Evolutionary conservation across 2,329 filamentous ascomycete species (phyloP), one percentile per base, ranked within the genome.

Genomic region (Colletotrichum sp.): DNA sequence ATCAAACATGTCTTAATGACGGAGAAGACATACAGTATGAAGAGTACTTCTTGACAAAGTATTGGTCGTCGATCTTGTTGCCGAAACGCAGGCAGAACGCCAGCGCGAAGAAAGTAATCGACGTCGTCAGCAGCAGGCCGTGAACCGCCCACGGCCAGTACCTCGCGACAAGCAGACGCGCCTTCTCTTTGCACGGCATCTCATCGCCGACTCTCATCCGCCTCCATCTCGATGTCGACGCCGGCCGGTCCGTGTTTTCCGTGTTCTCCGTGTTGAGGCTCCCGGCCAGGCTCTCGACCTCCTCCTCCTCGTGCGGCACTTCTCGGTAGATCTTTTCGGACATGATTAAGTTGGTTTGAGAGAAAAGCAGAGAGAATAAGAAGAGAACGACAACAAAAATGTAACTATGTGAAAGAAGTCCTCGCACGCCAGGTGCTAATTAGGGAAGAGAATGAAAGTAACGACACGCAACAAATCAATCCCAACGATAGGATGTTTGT

Each of bases 141-240:
- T 88, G 87, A 10, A 79, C 82, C 26, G 87, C 77, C 86, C 86
- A 88, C 65, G 80, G 75, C 86, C 85, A 87, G 77, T 85, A 77
- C n/a, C 59, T 63, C 59, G 34, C 82, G 79, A 79, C 79, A 30
- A 82, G 44, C 30, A 69, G 80, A 12, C 76, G 73, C 6, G 69
- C 71, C 16, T 80, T 74, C 28, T 57, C 75, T 65, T 70, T 77
- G 69, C 79, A 82, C 62, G 75, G 71, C 76, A 76, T 79, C 72
- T 78, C 80, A 59, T 83, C 80, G n/a, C 80, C 78, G 26, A 74
- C 49, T 18, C 72, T 34, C 72, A 77, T 75, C 57, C 76, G 76
- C 32, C 63, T 76, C 77, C 77, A 78, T 44, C 39, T 36, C 62
- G 60, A 62, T 10, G 57, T 49, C 36, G 64, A 30, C 28, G 71